A percentile compares a stretch with the other conserved stretches of the same genome.
Evolutionary conservation across 495 filamentous ascomycete species (phyloP).

Genomic region (Podospora pseudoanserina): DNA sequence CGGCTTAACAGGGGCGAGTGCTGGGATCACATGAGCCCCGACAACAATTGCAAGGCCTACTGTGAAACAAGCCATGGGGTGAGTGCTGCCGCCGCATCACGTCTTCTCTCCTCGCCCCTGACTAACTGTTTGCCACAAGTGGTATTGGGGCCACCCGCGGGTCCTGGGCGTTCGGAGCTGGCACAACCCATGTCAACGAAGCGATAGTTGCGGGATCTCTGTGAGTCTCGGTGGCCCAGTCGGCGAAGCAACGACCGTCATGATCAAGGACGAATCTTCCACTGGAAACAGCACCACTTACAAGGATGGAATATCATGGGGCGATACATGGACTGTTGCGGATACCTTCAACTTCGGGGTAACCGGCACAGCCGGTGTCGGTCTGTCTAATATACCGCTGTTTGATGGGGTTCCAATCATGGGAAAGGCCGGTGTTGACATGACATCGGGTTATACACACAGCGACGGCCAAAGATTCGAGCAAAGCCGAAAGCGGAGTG

Average conservation of each 20-base stretch:
- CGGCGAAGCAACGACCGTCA: neutral
- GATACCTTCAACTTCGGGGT: neutral
- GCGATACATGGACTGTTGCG: neutral
- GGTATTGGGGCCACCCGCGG: neutral
- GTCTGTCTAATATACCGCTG: neutral
- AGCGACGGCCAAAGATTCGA: neutral
- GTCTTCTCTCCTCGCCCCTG: neutral
- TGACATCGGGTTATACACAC: neutral
- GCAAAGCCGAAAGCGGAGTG: no score
- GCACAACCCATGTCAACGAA: neutral
- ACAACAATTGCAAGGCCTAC: neutral
- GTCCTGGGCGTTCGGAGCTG: neutral
- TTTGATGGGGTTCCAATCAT: neutral
- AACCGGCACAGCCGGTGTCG: neutral
- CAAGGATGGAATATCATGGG: neutral
- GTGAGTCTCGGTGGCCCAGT: neutral
- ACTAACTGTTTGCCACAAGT: neutral
- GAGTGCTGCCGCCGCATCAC: neutral
- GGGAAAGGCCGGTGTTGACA: neutral
- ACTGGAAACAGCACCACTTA: neutral
- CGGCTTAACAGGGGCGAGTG: neutral
- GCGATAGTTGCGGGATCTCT: neutral
- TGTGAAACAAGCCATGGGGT: conserved; percentile 1
- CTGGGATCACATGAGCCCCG: neutral
- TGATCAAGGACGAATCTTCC: neutral